These are phyloP conservation scores for Mortierella sp. DNA, from an alignment of 371 early-diverging fungal genomes.

Conservation along the genomic window DNA sequence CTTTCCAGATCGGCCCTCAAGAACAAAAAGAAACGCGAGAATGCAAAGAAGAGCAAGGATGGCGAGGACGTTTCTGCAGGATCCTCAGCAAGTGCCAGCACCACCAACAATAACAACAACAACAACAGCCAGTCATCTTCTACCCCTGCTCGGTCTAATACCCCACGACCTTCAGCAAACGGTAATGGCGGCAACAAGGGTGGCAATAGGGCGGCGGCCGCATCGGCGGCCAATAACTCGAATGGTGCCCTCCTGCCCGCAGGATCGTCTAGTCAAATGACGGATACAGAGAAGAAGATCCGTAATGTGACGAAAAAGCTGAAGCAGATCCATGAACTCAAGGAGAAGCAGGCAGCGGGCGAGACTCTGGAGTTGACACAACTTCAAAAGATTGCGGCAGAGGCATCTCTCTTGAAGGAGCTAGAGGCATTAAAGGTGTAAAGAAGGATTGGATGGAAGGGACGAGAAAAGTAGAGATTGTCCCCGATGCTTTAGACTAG, in stretches of 20 bases:
- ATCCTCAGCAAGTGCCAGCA: conserved; percentile 38
- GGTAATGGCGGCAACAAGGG: conserved; percentile 9
- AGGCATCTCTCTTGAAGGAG: conserved; percentile 53
- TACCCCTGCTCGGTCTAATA: too few relatives aligned
- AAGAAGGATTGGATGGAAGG: background rate
- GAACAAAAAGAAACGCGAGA: conserved; percentile 72
- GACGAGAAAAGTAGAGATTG: background rate
- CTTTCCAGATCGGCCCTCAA: conserved; percentile 60
- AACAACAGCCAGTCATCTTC: too few relatives aligned
- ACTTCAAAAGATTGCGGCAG: conserved; percentile 55
- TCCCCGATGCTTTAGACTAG: too few relatives aligned
- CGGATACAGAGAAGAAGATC: conserved; percentile 84
- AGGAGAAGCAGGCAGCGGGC: conserved; percentile 79
- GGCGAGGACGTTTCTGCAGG: conserved; percentile 33
- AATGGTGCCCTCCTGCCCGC: conserved; percentile 35
- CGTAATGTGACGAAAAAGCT: conserved; percentile 90
- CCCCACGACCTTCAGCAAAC: conserved; percentile 29
- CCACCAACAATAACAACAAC: too few relatives aligned
- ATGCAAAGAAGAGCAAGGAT: conserved; percentile 56
- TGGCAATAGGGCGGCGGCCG: conserved; percentile 11
- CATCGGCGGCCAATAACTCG: conserved; percentile 24
- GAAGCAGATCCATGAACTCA: conserved; percentile 87
- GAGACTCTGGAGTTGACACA: conserved; percentile 88
- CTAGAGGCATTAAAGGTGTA: conserved; percentile 47
- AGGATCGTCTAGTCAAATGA: conserved; percentile 38